Percentiles rank a stretch among this genome's conserved stretches.
phyloP scores from a whole-genome alignment of 768 basidiomycete species.

The Agrocybe praecox region DNA sequence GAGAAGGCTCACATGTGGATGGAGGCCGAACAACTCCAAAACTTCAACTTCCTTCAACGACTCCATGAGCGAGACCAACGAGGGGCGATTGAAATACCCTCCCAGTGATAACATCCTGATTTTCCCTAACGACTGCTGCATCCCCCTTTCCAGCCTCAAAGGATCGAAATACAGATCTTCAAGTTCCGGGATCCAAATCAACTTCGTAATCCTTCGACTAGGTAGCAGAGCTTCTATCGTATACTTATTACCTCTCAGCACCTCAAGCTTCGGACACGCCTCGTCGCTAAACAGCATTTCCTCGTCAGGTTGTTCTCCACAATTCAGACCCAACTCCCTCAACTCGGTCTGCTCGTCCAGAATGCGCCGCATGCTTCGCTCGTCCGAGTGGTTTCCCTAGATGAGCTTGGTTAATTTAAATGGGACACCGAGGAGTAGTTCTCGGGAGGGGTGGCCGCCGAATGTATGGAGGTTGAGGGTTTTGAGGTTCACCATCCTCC shows the following conservation, averaged over 20 bases:
- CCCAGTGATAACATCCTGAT: neutral
- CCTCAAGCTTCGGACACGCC: neutral
- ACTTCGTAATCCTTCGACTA: neutral
- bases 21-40: neutral
- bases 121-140: neutral
- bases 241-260: neutral
- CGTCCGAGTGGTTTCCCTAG: conserved; percentile 3
- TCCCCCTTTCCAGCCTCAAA: neutral
- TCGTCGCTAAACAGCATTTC: neutral
- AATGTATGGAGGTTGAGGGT: neutral
- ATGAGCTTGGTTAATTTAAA: neutral
- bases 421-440: neutral
- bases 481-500: neutral
- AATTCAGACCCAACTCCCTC: neutral
- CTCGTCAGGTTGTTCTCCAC: neutral
- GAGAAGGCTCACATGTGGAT: no score
- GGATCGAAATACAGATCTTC: neutral
- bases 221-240: neutral
- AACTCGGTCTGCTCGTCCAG: neutral
- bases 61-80: neutral
- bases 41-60: neutral
- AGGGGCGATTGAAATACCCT: neutral
- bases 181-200: neutral
- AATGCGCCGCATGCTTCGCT: neutral
- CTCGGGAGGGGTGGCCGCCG: neutral